Conservation (phyloP, 306 rosid species). For the Vigna nakashimae region DNA sequence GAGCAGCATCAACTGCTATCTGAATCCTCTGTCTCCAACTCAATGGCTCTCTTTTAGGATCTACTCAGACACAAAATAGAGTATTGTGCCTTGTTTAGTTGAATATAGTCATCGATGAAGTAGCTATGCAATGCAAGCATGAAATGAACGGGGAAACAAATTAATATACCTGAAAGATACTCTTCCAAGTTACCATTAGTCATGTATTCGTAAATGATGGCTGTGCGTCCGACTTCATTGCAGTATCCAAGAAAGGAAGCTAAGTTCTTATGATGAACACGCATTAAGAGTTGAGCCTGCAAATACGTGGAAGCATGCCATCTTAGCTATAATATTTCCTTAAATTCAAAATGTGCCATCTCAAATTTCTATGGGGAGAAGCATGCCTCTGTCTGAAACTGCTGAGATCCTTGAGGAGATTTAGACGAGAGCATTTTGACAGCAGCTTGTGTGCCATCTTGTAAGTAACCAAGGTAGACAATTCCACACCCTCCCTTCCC, state of each 20-base stretch:
- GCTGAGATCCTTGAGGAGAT: conserved; percentile 46
- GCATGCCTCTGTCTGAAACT: conserved; percentile 66
- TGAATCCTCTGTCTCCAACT: conserved; percentile 47
- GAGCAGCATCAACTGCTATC: conserved; percentile 48
- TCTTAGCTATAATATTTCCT: background rate
- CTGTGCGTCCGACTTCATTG: conserved; percentile 32
- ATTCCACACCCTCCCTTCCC: conserved; percentile 72
- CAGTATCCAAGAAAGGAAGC: conserved; percentile 57
- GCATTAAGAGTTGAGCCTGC: conserved; percentile 59
- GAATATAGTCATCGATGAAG: background rate
- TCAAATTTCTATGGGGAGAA: background rate
- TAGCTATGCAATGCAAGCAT: conserved; percentile 5
- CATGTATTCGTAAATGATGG: conserved; percentile 46
- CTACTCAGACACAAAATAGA: conserved; percentile 15
- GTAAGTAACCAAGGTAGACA: conserved; percentile 58
- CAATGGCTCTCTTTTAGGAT: conserved; percentile 32
- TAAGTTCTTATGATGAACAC: conserved; percentile 64
- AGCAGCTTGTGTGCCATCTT: conserved; percentile 57
- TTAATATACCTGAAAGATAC: conserved; percentile 40
- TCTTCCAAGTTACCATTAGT: conserved; percentile 40
- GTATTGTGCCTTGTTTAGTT: background rate
- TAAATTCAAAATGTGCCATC: conserved; percentile 9
- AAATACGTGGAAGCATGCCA: background rate
- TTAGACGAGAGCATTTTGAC: conserved; percentile 61
- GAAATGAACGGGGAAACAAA: background rate